These are phyloP conservation scores for Pulveroboletus sp. DNA, from an alignment of 768 basidiomycete species.

Conservation along the genomic window DNA sequence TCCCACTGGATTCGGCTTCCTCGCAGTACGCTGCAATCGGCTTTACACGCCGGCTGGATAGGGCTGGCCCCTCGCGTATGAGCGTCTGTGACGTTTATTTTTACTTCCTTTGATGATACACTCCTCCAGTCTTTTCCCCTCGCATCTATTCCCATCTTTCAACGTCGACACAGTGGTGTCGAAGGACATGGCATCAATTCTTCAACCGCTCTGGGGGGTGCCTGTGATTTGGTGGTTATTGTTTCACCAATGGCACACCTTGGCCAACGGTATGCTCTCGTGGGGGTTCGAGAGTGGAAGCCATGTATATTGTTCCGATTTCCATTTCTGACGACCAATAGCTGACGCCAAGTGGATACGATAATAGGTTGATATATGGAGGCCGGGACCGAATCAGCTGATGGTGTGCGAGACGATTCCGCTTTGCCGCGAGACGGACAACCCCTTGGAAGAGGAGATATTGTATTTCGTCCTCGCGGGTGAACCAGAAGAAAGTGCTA, in stretches of 20 bases:
- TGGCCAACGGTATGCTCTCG: conserved; percentile 2
- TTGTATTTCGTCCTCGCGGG: conserved; percentile 45
- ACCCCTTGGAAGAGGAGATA: conserved; percentile 8
- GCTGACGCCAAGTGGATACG: background rate
- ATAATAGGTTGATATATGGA: background rate
- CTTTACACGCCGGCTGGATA: conserved; percentile 2
- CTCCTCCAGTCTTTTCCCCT: background rate
- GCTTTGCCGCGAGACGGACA: background rate
- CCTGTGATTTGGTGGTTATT: conserved; percentile 2
- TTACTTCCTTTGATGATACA: background rate
- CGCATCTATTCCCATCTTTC: background rate
- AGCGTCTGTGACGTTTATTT: background rate
- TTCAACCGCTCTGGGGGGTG: conserved; percentile 3
- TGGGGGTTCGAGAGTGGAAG: conserved; percentile 1
- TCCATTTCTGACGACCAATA: too few species aligned
- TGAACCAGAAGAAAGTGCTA: conserved; percentile 34
- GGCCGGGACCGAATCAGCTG: background rate
- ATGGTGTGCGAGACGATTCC: conserved; percentile 17
- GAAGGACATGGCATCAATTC: conserved; percentile 10
- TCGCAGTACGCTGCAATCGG: background rate
- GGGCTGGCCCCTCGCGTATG: conserved; percentile 14
- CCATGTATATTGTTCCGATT: conserved; percentile 4
- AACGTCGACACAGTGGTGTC: background rate
- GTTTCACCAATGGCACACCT: background rate
- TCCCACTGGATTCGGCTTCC: background rate